Conservation (phyloP, 306 rosid species). For the Crataegus laevigata region DNA sequence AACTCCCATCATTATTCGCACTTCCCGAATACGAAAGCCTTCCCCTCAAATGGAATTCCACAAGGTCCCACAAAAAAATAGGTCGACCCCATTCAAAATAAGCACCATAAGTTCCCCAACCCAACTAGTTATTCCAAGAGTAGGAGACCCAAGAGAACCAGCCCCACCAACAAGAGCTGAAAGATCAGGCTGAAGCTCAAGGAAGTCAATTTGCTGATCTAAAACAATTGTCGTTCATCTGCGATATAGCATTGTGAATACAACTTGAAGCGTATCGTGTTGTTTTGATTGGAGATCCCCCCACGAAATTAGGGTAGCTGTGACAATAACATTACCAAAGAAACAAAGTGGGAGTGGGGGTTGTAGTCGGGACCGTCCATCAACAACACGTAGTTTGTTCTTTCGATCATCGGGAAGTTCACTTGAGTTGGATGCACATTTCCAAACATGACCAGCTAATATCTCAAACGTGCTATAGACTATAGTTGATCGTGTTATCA, state of each 20-base stretch:
- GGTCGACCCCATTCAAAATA: conserved; percentile 87
- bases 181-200: conserved; percentile 55
- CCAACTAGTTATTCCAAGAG: conserved; percentile 69
- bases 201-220: conserved; percentile 59
- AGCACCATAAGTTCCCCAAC: conserved; percentile 45
- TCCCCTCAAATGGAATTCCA: conserved; percentile 54
- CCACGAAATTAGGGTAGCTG: too few relatives aligned
- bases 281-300: conserved; percentile 43
- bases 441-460: too few relatives aligned
- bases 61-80: conserved; percentile 68
- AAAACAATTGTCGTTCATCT: conserved; percentile 56
- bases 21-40: conserved; percentile 50
- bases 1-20: conserved; percentile 48
- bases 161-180: conserved; percentile 35
- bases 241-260: conserved; percentile 39
- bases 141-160: conserved; percentile 53
- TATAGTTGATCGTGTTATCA: not conserved
- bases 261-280: conserved; percentile 62
- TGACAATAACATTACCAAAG: too few relatives aligned
- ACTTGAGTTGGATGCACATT: not conserved
- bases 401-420: not conserved
- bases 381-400: not conserved
- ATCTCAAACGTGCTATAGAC: too few relatives aligned
- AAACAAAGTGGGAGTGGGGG: not conserved
- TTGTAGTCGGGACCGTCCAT: not conserved